phyloP scores from a whole-genome alignment of 164 flowering plant genomes.

The Nymphaea thermarum region DNA sequence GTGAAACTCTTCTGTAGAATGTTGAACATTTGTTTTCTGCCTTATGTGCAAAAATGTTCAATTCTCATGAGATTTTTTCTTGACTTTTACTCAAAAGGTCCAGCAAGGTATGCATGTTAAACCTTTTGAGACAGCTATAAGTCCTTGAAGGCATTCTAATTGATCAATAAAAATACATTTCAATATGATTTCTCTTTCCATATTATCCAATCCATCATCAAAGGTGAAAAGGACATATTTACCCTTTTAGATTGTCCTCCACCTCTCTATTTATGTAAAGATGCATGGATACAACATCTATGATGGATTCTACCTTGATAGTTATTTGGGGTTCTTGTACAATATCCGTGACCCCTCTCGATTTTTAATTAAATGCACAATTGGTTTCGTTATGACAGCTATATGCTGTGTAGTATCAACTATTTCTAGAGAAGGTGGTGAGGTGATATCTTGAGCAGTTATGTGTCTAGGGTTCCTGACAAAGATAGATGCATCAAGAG shows the following conservation, averaged over 20 bases:
- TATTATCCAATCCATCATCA: slow-evolving; percentile 1
- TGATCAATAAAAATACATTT: slow-evolving; percentile 1
- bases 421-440: too few species aligned
- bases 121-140: slow-evolving; percentile 3
- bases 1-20: neutral
- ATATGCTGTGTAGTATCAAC: too few species aligned
- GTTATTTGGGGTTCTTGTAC: too few species aligned
- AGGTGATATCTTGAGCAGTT: too few species aligned
- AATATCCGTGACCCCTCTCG: too few species aligned
- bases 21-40: neutral
- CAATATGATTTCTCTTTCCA: neutral
- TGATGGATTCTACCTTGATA: too few species aligned
- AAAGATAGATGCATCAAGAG: too few species aligned
- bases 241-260: neutral
- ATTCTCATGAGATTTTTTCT: neutral
- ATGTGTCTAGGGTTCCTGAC: too few species aligned
- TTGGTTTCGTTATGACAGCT: too few species aligned
- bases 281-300: too few species aligned
- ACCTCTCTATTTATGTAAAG: neutral
- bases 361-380: too few species aligned
- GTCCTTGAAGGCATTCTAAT: slow-evolving; percentile 1
- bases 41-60: neutral
- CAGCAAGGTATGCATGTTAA: neutral
- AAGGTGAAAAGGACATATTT: neutral
- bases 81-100: neutral